Evolutionary conservation across 2,329 filamentous ascomycete genomes (phyloP).

Genomic region (Scedosporium minutisporum): DNA sequence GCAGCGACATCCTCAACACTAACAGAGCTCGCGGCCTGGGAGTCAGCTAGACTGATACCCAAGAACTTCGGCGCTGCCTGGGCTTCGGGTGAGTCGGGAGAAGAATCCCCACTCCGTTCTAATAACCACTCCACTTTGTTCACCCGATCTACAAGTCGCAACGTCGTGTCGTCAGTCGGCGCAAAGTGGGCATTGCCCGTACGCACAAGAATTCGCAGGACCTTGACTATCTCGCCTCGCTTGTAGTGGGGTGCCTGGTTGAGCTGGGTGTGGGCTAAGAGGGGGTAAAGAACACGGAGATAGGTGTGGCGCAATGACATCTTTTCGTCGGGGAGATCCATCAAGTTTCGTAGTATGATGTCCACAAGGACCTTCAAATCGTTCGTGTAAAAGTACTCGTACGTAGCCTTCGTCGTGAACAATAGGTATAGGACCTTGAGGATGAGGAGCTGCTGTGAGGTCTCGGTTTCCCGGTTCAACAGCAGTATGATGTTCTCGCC

Average conservation of each 20-base stretch:
- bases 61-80: slow-evolving; percentile 50
- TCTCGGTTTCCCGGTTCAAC: slow-evolving; percentile 89
- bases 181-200: slow-evolving; percentile 65
- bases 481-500: slow-evolving; percentile 95
- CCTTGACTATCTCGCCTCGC: slow-evolving; percentile 67
- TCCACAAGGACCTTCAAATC: slow-evolving; percentile 89
- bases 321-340: slow-evolving; percentile 83
- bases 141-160: slow-evolving; percentile 68
- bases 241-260: slow-evolving; percentile 85
- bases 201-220: slow-evolving; percentile 63
- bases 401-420: slow-evolving; percentile 83
- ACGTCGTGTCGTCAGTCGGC: slow-evolving; percentile 69
- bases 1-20: slow-evolving; percentile 71
- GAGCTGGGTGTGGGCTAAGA: slow-evolving; percentile 86
- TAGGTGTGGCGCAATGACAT: slow-evolving; percentile 80
- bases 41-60: slow-evolving; percentile 60
- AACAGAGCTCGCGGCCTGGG: slow-evolving; percentile 59
- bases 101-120: slow-evolving; percentile 22
- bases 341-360: slow-evolving; percentile 92
- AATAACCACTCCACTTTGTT: slow-evolving; percentile 61
- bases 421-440: slow-evolving; percentile 90
- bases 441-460: slow-evolving; percentile 89
- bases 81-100: slow-evolving; percentile 13
- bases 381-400: slow-evolving; percentile 98
- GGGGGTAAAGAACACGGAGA: slow-evolving; percentile 79